Evolutionary conservation across 2,329 filamentous ascomycete genomes (phyloP).

Genomic region (Phialemonium atrogriseum): DNA sequence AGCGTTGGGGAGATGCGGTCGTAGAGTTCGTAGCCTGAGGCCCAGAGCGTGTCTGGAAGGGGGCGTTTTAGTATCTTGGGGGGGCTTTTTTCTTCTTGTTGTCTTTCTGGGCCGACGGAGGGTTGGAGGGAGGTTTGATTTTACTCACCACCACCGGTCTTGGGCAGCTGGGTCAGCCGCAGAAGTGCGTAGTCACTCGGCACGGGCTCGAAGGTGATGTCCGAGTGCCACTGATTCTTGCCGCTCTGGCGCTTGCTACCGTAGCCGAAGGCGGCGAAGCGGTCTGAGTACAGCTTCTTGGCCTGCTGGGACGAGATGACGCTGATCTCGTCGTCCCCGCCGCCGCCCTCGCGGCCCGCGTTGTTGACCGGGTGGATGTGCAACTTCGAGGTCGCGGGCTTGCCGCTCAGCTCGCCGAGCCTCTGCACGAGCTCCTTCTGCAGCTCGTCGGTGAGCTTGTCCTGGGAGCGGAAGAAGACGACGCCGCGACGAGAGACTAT

Average conservation of each 20-base stretch:
- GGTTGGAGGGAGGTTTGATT: background rate
- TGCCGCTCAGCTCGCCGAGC: conserved; percentile 50
- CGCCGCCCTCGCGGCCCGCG: conserved; percentile 42
- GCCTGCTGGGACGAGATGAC: conserved; percentile 51
- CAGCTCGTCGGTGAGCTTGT: conserved; percentile 50
- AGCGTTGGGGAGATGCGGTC: conserved; percentile 51
- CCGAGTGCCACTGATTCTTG: conserved; percentile 48
- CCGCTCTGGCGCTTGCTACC: conserved; percentile 35
- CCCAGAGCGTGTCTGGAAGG: conserved; percentile 57
- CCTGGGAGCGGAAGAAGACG: conserved; percentile 61
- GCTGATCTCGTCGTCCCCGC: conserved; percentile 52
- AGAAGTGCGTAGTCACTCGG: conserved; percentile 57
- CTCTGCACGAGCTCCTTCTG: conserved; percentile 58
- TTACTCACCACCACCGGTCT: conserved; percentile 40
- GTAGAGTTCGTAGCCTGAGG: conserved; percentile 58
- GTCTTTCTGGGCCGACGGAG: no score
- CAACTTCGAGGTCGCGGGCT: conserved; percentile 44
- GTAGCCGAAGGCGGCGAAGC: conserved; percentile 24
- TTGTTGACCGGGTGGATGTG: conserved; percentile 54
- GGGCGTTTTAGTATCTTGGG: background rate
- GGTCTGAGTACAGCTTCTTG: conserved; percentile 40
- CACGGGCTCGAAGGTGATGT: conserved; percentile 57
- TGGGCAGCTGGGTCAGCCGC: conserved; percentile 42
- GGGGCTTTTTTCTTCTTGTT: no score
- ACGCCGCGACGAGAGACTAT: conserved; percentile 62